phyloP scores from a whole-genome alignment of 306 rosid genomes.

The Benincasa hispida region DNA sequence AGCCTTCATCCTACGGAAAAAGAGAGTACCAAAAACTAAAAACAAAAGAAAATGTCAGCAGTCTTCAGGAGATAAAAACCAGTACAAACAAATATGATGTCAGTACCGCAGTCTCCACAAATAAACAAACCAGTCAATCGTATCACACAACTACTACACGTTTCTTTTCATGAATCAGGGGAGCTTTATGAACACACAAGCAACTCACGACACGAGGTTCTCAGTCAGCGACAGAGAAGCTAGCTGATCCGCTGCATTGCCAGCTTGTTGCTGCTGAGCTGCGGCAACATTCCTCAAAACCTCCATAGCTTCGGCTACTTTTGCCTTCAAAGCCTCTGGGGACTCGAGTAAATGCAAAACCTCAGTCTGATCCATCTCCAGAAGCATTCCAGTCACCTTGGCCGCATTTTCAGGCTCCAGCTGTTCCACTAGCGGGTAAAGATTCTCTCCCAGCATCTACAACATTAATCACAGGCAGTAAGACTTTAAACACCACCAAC shows the following conservation, averaged over 20 bases:
- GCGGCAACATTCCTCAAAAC: slow-evolving; percentile 25
- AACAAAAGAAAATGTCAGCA: not conserved
- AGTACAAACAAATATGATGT: not conserved
- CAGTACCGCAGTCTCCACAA: not conserved
- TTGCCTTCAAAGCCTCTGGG: slow-evolving; percentile 24
- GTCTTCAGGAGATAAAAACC: not conserved
- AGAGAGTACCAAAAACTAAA: not conserved
- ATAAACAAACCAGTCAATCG: not conserved
- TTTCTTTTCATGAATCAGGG: not conserved
- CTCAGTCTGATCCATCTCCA: slow-evolving; percentile 31
- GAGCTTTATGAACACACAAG: slow-evolving; percentile 3
- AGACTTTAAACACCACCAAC: not conserved
- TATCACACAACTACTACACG: not conserved
- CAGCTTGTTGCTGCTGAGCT: slow-evolving; percentile 19
- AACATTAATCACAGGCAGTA: not conserved
- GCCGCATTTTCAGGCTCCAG: slow-evolving; percentile 24
- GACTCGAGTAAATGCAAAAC: slow-evolving; percentile 29
- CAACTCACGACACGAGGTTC: slow-evolving; percentile 1
- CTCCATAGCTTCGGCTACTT: slow-evolving; percentile 27
- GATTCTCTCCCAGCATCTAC: slow-evolving; percentile 26
- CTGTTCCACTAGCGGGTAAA: slow-evolving; percentile 28
- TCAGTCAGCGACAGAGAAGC: slow-evolving; percentile 21
- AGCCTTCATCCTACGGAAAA: not conserved
- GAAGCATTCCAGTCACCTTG: slow-evolving; percentile 30
- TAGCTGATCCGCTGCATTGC: slow-evolving; percentile 16